Evolutionary conservation across 164 flowering plant species (phyloP), one percentile per base, ranked within the genome.

Genomic region (Stephania yunnanensis): DNA sequence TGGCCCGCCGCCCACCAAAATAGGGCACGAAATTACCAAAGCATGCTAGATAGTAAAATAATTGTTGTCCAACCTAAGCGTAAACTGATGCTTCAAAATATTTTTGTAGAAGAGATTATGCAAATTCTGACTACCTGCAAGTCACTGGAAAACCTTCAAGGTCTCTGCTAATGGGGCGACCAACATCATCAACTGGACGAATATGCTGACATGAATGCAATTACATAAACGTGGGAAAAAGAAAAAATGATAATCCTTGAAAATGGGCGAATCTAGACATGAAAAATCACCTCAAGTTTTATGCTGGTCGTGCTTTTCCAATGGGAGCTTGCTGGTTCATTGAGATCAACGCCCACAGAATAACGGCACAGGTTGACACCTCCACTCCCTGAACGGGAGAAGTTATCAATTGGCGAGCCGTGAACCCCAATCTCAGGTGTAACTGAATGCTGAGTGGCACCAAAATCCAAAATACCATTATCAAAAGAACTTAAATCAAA

Each of bases 221-320:
- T 25, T 30, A 45, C 46, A 74, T 20, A 29, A 20, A 53, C 25
- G 64, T 29, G 1, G 6, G 25, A 46, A 72, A 22, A 31, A 63
- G 22, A 61, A 71, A 48, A 64, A 30, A 7, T 1, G 68, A 12
- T 29, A 46, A 17, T 46, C 19, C 20, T 29, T 36, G 42, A 36
- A 36, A 36, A 36, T 36, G 8, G 42, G 70, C 36, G 58, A 68
- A 29, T 50, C 64, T 2, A 68, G 46, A 17, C 53, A 44, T 15
- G 1, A 46, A 31, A 17, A 53, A 71, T 65, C 22, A 94, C 98
- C 97, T 94, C 97, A 82, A 90, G 88, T 74, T 89, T 92, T 71
- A 92, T 81, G 79, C 95, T 91, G 61, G 95, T 90, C 68, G 89
- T 89, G 87, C 90, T 92, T 84, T 92, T 88, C 97, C 95, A 94